Evolutionary conservation across 2,329 filamentous ascomycete genomes (phyloP).

Genomic region (Colletotrichum salicis): DNA sequence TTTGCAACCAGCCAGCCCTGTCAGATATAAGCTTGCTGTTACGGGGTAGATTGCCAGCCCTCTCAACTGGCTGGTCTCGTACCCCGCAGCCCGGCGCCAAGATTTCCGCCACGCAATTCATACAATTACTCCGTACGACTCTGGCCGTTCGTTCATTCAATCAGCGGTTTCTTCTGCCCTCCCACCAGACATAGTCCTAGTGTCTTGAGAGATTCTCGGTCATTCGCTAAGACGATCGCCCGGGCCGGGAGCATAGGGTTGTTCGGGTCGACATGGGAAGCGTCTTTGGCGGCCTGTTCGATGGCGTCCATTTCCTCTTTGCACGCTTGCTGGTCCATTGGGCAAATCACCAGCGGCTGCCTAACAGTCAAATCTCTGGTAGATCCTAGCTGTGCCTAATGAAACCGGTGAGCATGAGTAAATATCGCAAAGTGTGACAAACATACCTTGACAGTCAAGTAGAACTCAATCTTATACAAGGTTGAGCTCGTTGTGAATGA

Average conservation of each 20-base stretch:
- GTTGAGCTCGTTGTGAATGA: constrained; percentile 95
- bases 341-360: constrained; percentile 95
- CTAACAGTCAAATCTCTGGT: constrained; percentile 89
- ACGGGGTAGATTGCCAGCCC: constrained; percentile 4
- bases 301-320: constrained; percentile 99
- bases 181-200: constrained; percentile 72
- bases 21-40: constrained; percentile 10
- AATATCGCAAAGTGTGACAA: constrained; percentile 7
- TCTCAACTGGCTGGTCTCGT: neutral
- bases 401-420: constrained; percentile 26
- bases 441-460: constrained; percentile 87
- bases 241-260: constrained; percentile 93
- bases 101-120: constrained; percentile 1
- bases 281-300: constrained; percentile 93
- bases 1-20: neutral
- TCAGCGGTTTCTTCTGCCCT: constrained; percentile 73
- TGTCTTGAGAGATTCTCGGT: constrained; percentile 72
- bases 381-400: constrained; percentile 85
- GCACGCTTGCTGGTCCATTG: constrained; percentile 92
- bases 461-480: constrained; percentile 98
- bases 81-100: constrained; percentile 21
- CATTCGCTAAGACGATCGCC: constrained; percentile 81
- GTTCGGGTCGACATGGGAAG: constrained; percentile 85
- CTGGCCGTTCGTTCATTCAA: constrained; percentile 57
- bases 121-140: neutral